These are phyloP conservation scores for Xerocomellus chrysenteron DNA, from an alignment of 768 basidiomycete genomes.

Conservation along the genomic window DNA sequence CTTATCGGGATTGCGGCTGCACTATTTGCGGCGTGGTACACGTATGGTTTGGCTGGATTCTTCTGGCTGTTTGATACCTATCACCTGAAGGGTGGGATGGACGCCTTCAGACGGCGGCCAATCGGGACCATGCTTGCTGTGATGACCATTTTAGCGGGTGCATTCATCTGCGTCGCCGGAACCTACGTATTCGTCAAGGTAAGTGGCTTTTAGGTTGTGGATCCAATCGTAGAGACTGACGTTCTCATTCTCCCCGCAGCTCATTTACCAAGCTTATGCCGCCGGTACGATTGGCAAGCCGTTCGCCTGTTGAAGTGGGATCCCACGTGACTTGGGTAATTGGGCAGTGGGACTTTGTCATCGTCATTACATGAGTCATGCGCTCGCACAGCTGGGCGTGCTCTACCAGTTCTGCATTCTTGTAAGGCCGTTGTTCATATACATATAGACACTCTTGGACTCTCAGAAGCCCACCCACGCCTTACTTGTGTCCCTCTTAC, in stretches of 20 bases:
- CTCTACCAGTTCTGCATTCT: background rate
- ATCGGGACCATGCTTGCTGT: slow-evolving; percentile 35
- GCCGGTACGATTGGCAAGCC: slow-evolving; percentile 41
- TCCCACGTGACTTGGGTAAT: slow-evolving; percentile 28
- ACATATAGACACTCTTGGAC: slow-evolving; percentile 16
- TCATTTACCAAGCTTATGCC: slow-evolving; percentile 46
- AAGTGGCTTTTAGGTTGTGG: slow-evolving; percentile 2
- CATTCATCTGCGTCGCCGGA: slow-evolving; percentile 42
- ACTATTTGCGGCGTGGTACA: slow-evolving; percentile 60
- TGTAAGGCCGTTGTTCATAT: slow-evolving; percentile 10
- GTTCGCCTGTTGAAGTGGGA: slow-evolving; percentile 32
- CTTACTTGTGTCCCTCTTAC: background rate
- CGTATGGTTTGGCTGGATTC: slow-evolving; percentile 51
- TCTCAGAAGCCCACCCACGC: background rate
- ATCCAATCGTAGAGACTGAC: slow-evolving; percentile 1
- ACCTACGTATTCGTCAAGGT: slow-evolving; percentile 55
- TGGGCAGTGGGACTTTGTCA: slow-evolving; percentile 11
- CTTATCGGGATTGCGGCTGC: slow-evolving; percentile 53
- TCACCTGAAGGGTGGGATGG: slow-evolving; percentile 38
- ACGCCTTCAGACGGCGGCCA: slow-evolving; percentile 34
- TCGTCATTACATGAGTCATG: slow-evolving; percentile 15
- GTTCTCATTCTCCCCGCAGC: slow-evolving; percentile 24
- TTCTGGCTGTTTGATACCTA: slow-evolving; percentile 55
- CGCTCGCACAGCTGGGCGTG: background rate
- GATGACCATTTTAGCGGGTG: slow-evolving; percentile 40